phyloP scores from a whole-genome alignment of 2,329 filamentous ascomycete genomes.

The Daldinia sp. region DNA sequence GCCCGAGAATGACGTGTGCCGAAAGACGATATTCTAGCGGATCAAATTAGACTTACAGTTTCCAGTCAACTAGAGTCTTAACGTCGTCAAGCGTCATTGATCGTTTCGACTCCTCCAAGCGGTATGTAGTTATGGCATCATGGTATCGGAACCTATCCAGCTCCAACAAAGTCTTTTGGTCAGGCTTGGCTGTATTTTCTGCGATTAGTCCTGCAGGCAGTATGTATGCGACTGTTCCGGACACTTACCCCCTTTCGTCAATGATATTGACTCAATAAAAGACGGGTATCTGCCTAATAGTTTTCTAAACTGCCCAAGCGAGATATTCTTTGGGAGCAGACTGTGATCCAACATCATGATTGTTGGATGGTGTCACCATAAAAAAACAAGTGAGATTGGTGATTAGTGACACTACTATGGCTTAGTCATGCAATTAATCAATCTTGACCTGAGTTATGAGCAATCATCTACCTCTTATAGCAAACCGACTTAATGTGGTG shows the following conservation, averaged over 20 bases:
- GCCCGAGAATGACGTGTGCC: slow-evolving; percentile 13
- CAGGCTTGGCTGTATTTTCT: slow-evolving; percentile 57
- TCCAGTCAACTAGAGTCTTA: slow-evolving; percentile 75
- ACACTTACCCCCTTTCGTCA: slow-evolving; percentile 58
- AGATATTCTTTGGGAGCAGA: slow-evolving; percentile 46
- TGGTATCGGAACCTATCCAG: slow-evolving; percentile 72
- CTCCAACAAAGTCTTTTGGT: slow-evolving; percentile 64
- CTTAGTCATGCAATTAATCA: no score
- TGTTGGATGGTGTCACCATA: not conserved
- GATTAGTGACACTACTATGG: not conserved
- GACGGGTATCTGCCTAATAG: slow-evolving; percentile 55
- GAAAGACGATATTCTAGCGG: not conserved
- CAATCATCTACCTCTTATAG: not conserved
- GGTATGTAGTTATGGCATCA: slow-evolving; percentile 63
- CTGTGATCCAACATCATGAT: slow-evolving; percentile 37
- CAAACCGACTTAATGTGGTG: not conserved
- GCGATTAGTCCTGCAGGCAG: slow-evolving; percentile 15
- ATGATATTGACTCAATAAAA: slow-evolving; percentile 59
- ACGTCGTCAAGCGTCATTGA: slow-evolving; percentile 69
- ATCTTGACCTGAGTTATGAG: not conserved
- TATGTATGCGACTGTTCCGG: slow-evolving; percentile 38
- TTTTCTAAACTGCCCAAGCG: slow-evolving; percentile 52
- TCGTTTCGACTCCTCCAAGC: slow-evolving; percentile 50
- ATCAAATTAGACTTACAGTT: slow-evolving; percentile 65
- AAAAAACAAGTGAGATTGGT: not conserved